Evolutionary conservation across 2,329 filamentous ascomycete genomes (phyloP), one percentile per base, ranked within the genome.

Genomic region (Aspergillus ibericus): DNA sequence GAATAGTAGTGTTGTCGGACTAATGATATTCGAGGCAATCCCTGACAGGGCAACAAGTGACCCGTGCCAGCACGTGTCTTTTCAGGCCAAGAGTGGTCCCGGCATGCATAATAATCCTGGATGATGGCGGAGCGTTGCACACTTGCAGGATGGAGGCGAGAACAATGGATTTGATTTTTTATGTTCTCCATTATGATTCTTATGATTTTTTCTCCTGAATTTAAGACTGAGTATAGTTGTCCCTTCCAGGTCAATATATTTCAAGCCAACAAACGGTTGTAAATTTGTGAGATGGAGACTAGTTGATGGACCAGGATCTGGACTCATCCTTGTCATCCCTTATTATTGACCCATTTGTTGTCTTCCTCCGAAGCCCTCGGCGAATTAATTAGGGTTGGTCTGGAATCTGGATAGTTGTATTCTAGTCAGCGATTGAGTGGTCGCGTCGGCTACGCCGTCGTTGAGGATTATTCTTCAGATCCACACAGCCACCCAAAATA

Each of bases 61-160:
- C 44, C 59, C 48, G 59, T 61, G 59, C 56, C 56, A 25, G 55
- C 59, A 61, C 56, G 59, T 61, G 52, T 53, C 47, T 36, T 32
- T 44, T 29, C 25, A 48, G 27, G 16, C 25, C 25, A 15, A 27
- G 8, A 35, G 48, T 51, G 29, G 36, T 22, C 50, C 35, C 50
- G 35, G 35, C 50, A 38, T 36, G 44, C 44, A 48, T 48, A 48
- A 48, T 48, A 15, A 48, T 48, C 44, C 44, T 48, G 44, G 44
- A 16, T 29, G 44, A 16, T 29, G 44, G 22, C 44, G 44, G 44
- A 48, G 44, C 25, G 27, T 48, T 48, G 44, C n/a, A n/a, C n/a
- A n/a, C n/a, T n/a, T n/a, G n/a, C 22, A 18, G 36, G 25, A 27
- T 29, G 15, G 44, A 4, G 38, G 38, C 18, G 18, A 42, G 18